phyloP scores from a whole-genome alignment of 208 protist species.

The Tritrichomonas musculus region DNA sequence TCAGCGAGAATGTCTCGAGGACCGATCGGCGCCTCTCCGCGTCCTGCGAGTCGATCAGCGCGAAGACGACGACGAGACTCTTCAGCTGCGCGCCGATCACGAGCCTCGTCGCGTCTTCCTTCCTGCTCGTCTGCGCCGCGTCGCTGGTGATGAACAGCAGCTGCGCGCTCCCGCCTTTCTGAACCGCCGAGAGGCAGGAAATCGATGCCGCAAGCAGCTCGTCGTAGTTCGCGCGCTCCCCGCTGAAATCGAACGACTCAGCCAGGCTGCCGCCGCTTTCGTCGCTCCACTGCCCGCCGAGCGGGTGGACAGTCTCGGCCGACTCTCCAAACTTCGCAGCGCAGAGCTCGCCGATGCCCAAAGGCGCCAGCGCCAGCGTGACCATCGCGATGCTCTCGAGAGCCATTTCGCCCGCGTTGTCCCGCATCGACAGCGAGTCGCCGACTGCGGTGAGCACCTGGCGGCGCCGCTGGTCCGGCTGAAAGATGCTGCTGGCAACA shows the following conservation, averaged over 20 bases:
- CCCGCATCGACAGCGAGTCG: constrained; percentile 92
- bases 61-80: constrained; percentile 28
- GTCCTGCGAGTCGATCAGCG: constrained; percentile 34
- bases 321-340: constrained; percentile 75
- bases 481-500: not conserved
- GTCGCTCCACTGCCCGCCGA: constrained; percentile 78
- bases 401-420: constrained; percentile 77
- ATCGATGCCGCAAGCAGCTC: not conserved
- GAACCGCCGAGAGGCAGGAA: not conserved
- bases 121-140: not conserved
- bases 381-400: constrained; percentile 85
- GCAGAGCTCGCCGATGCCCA: constrained; percentile 78
- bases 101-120: not conserved
- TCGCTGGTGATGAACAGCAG: not conserved
- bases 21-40: constrained; percentile 37
- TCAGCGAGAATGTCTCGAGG: constrained; percentile 40
- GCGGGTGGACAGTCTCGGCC: constrained; percentile 79
- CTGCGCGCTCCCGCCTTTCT: not conserved
- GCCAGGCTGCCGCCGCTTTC: constrained; percentile 42
- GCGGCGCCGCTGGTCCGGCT: constrained; percentile 62
- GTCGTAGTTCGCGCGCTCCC: not conserved
- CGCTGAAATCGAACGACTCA: constrained; percentile 34
- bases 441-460: constrained; percentile 94
- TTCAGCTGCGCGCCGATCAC: not conserved
- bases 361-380: constrained; percentile 76